Evolutionary conservation across 2,329 filamentous ascomycete species (phyloP).

Genomic region (Sarocladium brachiariae): DNA sequence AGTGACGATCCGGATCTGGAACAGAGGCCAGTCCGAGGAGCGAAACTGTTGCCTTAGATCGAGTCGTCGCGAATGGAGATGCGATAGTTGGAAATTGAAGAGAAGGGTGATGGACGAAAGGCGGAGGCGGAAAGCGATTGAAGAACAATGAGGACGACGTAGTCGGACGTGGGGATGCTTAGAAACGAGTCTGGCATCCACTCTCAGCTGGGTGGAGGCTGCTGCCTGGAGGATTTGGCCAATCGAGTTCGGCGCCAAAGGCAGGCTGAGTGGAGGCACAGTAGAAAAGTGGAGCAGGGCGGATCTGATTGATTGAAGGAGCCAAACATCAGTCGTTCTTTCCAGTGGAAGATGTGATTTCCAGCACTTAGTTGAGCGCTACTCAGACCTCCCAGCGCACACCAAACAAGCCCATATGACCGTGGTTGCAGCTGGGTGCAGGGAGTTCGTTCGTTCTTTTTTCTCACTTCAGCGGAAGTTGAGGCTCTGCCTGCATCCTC

Average conservation of each 20-base stretch:
- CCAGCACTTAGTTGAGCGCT: too few species aligned
- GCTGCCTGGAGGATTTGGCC: slow-evolving; percentile 6
- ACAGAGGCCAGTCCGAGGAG: neutral
- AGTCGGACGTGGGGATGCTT: neutral
- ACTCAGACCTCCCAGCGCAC: too few species aligned
- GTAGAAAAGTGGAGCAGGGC: neutral
- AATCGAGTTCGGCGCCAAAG: neutral
- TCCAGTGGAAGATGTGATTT: neutral
- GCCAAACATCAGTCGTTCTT: neutral
- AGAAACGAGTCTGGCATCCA: slow-evolving; percentile 9
- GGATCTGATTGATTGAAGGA: neutral
- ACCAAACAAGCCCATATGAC: too few species aligned
- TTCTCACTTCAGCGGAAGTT: too few species aligned
- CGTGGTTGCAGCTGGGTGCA: too few species aligned
- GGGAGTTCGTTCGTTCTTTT: neutral
- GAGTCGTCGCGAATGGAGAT: neutral
- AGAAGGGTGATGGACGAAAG: neutral
- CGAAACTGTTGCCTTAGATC: slow-evolving; percentile 3
- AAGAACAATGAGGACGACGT: slow-evolving; percentile 1
- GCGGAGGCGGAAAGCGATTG: slow-evolving; percentile 6
- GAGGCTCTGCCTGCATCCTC: too few species aligned
- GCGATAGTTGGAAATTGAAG: slow-evolving; percentile 2
- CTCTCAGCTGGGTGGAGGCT: slow-evolving; percentile 5
- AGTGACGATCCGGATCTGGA: neutral
- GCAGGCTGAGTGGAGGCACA: slow-evolving; percentile 2